Base-by-base conservation (phyloP, 106 monocot genomes). In the Dendrobium officinale region DNA sequence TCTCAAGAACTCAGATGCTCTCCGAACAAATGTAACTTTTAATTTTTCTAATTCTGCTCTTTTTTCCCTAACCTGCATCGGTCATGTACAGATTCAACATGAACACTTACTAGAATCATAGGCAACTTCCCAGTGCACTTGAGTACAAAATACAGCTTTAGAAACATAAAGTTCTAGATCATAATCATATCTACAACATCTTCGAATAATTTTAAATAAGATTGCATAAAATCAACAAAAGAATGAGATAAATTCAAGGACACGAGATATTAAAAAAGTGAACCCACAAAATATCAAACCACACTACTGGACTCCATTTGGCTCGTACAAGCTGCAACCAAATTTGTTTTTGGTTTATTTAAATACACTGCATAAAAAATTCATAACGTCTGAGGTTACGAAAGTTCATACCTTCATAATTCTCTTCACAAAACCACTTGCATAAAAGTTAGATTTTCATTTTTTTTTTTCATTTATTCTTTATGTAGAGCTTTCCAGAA, bases 1-100 rank as follows among this genome's bases (percentile, higher is more conserved):
- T 67, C 91, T 88, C 75, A 99, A 86, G 80, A 99, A 99, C 72
- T 99, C 98, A 54, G 98, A 91, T 78, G 98, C 98, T 48, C 92
- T 78, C 40, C 89, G 82, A 58, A 99, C 95, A 88, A 99, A 99
- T 42, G 95, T 95, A 42, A 42, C 92, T 59, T 91, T 99, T 42
- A 99, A 54, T 67, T 99, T 99, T 79, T 95, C 93, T 55, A 99
- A 49, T 82, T 99, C 98, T 20, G 91, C 87, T 82, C 80, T 88
- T 79, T 93, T 99, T 78, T 99, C 95, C 77, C 85, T 92, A 64
- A 99, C 92, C 98, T 99, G 80, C 29, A 82, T 17, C 48, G 13
- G 54, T 22, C 64, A 55, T 77, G 44, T 56, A 77, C 43, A 80
- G 75, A 80, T 73, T 31, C 42, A 72, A 20, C 20, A 6, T 41